These are phyloP conservation scores for Talaromyces stipitatus DNA, from an alignment of 495 filamentous ascomycete species.

Conservation along the genomic window DNA sequence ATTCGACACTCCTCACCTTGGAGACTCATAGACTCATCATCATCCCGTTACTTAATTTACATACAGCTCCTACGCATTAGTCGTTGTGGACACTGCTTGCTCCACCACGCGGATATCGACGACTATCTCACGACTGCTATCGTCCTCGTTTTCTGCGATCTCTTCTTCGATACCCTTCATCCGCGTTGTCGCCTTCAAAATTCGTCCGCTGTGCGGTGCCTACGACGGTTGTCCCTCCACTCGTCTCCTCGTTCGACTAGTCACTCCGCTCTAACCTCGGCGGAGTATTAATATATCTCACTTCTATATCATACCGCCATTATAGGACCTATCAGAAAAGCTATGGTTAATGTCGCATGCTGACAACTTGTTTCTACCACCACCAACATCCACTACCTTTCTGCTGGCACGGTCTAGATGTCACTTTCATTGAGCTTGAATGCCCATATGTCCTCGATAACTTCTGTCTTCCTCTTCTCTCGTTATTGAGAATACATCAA, in stretches of 20 bases:
- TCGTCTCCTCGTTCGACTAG: neutral
- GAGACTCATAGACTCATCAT: neutral
- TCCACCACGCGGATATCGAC: neutral
- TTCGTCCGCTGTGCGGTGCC: neutral
- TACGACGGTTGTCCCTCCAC: neutral
- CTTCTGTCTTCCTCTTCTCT: neutral
- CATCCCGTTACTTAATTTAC: neutral
- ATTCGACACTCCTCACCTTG: neutral
- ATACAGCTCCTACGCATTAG: too few species aligned
- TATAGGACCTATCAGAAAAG: neutral
- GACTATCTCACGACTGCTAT: too few species aligned
- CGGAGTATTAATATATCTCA: neutral
- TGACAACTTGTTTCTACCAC: neutral
- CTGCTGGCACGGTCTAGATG: neutral
- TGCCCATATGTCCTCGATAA: neutral
- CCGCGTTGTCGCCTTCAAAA: neutral
- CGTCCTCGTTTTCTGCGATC: too few species aligned
- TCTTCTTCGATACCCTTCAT: neutral
- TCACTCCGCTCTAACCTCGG: neutral
- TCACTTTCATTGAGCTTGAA: neutral
- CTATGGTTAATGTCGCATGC: neutral
- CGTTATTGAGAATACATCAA: neutral
- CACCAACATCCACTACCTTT: neutral
- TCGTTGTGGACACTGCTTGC: neutral
- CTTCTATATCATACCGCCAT: neutral